These are phyloP conservation scores for Dactylellina leptospora DNA, from an alignment of 2,329 filamentous ascomycete genomes.

Conservation along the genomic window DNA sequence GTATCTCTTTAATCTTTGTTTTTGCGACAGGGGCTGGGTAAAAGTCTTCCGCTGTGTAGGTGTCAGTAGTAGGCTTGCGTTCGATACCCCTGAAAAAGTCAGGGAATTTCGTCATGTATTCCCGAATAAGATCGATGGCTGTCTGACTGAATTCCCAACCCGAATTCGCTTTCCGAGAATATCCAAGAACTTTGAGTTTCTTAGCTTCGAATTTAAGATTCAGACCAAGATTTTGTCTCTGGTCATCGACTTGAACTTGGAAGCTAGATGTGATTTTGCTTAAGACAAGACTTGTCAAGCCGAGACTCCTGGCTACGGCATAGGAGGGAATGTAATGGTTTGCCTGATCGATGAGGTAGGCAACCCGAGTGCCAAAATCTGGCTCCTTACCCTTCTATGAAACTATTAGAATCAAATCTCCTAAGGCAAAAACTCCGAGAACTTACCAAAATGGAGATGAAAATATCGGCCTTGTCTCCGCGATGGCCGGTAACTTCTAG, in stretches of 20 bases:
- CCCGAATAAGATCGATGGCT: slow-evolving; percentile 79
- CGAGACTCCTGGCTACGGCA: slow-evolving; percentile 82
- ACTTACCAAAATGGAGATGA: slow-evolving; percentile 67
- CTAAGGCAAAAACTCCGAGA: not conserved
- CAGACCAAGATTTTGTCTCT: slow-evolving; percentile 87
- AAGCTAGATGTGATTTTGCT: slow-evolving; percentile 98
- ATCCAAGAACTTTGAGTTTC: slow-evolving; percentile 94
- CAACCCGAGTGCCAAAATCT: slow-evolving; percentile 81
- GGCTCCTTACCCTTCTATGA: slow-evolving; percentile 72
- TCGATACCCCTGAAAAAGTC: slow-evolving; percentile 93
- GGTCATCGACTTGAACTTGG: slow-evolving; percentile 80
- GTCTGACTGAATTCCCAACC: slow-evolving; percentile 96
- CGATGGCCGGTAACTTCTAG: slow-evolving; percentile 81
- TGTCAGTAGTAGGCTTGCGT: slow-evolving; percentile 82
- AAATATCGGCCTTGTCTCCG: slow-evolving; percentile 78
- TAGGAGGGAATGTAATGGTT: slow-evolving; percentile 87
- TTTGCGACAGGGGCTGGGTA: slow-evolving; percentile 79
- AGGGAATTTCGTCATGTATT: slow-evolving; percentile 93
- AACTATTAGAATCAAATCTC: slow-evolving; percentile 11
- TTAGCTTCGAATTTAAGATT: slow-evolving; percentile 97
- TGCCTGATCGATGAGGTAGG: slow-evolving; percentile 72
- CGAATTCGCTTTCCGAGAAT: slow-evolving; percentile 82
- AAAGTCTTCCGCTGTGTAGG: slow-evolving; percentile 84
- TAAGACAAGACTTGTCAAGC: slow-evolving; percentile 83
- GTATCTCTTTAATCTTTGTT: slow-evolving; percentile 89